Evolutionary conservation across 176 grass and related monocot species (phyloP).

Genomic region (Poa annua): DNA sequence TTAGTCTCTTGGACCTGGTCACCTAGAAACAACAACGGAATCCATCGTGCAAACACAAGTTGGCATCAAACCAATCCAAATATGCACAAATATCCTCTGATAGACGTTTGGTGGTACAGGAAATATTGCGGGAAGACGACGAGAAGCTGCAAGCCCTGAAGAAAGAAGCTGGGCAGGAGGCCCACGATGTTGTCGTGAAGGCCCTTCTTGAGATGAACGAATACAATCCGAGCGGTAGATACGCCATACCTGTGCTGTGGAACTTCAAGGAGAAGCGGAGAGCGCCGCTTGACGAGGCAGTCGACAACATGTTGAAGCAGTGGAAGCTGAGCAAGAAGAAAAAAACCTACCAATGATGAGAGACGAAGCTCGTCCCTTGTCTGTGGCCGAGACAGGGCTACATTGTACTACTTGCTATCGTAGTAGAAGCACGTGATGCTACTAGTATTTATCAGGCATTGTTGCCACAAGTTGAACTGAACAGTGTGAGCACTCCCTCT

Average conservation of each 20-base stretch:
- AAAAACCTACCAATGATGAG: not conserved
- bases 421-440: not conserved
- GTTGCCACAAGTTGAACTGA: constrained; percentile 7
- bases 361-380: not conserved
- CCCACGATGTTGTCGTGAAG: not conserved
- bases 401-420: not conserved
- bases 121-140: constrained; percentile 65
- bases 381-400: not conserved
- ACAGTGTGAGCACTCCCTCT: not conserved
- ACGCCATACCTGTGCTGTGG: constrained; percentile 49
- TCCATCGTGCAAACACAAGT: not conserved
- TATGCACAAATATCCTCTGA: not conserved
- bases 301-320: constrained; percentile 18
- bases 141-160: constrained; percentile 58
- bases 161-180: constrained; percentile 5
- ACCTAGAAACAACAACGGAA: not conserved
- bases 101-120: constrained; percentile 33
- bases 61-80: not conserved
- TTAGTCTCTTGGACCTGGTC: not conserved
- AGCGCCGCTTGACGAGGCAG: constrained; percentile 24
- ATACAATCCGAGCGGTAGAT: constrained; percentile 53
- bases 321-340: constrained; percentile 21
- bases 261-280: constrained; percentile 32
- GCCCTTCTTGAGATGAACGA: constrained; percentile 56
- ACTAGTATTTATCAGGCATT: not conserved